A percentile compares a stretch with the other conserved stretches of the same genome.
phyloP scores from a whole-genome alignment of 495 filamentous ascomycete species.

The Neurospora africana region DNA sequence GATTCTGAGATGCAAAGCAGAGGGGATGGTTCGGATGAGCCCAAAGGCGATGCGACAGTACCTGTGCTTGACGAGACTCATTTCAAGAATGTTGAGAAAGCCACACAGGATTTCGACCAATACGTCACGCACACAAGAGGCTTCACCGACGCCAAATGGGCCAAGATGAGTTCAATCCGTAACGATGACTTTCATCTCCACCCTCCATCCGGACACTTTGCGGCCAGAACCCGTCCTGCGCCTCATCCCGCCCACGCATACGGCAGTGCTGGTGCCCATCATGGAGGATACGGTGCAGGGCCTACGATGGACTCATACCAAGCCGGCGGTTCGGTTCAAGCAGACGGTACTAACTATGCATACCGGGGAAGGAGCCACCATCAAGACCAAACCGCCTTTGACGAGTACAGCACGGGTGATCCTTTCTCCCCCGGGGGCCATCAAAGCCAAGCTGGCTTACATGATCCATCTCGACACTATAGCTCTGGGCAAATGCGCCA shows the following conservation, averaged over 20 bases:
- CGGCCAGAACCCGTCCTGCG: background rate
- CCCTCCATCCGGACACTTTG: background rate
- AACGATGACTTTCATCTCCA: background rate
- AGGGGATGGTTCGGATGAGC: conserved; percentile 13
- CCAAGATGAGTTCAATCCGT: background rate
- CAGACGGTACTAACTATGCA: background rate
- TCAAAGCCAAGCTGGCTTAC: background rate
- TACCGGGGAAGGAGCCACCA: background rate
- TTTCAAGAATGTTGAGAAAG: background rate
- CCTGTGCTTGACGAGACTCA: background rate
- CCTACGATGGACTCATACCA: background rate
- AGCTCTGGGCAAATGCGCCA: background rate
- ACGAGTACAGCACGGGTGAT: background rate
- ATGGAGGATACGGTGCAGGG: background rate
- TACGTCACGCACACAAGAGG: background rate
- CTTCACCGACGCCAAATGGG: background rate
- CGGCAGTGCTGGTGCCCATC: background rate
- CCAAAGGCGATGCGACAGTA: background rate
- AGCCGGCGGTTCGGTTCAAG: background rate
- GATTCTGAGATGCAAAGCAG: conserved; percentile 13
- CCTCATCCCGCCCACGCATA: background rate
- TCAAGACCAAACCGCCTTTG: background rate
- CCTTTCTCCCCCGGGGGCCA: background rate
- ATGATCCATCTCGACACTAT: background rate
- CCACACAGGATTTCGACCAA: background rate